These are phyloP conservation scores for Chionographis japonica DNA, from an alignment of 106 monocot species.

Conservation along the genomic window DNA sequence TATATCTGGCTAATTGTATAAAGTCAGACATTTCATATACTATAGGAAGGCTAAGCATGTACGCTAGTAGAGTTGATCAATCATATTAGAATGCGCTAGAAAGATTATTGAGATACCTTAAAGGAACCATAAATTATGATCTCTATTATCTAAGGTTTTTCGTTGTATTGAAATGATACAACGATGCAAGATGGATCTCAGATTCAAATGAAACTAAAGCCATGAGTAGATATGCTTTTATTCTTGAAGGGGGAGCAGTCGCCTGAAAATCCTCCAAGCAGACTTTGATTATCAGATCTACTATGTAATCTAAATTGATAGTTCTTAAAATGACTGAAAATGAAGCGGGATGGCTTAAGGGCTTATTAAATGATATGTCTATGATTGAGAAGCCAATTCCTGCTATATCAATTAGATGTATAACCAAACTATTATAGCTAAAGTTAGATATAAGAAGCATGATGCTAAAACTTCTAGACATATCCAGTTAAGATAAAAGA, in stretches of 20 bases:
- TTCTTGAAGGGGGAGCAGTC: not conserved
- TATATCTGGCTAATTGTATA: too few relatives aligned
- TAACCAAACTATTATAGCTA: too few relatives aligned
- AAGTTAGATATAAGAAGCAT: too few relatives aligned
- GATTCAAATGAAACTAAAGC: constrained; percentile 1
- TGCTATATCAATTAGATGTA: not conserved
- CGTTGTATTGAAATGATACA: not conserved
- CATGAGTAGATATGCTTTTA: not conserved
- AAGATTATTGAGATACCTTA: not conserved
- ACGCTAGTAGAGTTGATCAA: too few relatives aligned
- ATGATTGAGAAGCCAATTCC: not conserved
- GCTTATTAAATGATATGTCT: not conserved
- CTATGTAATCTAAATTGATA: not conserved
- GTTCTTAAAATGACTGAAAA: not conserved
- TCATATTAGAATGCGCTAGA: too few relatives aligned
- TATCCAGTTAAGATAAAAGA: not conserved
- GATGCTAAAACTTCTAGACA: not conserved
- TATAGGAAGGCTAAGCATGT: too few relatives aligned
- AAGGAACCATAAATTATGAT: not conserved
- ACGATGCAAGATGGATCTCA: not conserved
- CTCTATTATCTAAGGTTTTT: not conserved
- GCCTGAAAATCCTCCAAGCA: not conserved
- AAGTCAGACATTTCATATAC: too few relatives aligned
- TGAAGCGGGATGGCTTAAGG: not conserved
- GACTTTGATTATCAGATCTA: not conserved